Percentiles rank a stretch among this genome's conserved stretches.
Evolutionary conservation across 164 flowering plant genomes (phyloP).

Genomic region (Dillenia turbinata): DNA sequence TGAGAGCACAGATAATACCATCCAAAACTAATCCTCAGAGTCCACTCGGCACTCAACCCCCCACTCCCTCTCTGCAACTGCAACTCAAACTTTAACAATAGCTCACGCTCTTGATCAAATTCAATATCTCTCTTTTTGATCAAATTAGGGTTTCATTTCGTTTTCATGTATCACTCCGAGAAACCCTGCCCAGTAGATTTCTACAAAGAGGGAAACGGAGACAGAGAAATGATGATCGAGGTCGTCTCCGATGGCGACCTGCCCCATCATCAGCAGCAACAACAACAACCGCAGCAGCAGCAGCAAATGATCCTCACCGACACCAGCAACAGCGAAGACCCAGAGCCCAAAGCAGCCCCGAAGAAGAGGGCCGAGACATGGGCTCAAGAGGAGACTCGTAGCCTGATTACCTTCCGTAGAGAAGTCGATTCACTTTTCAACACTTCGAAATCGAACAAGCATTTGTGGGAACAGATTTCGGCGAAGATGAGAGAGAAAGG

Average conservation of each 20-base stretch:
- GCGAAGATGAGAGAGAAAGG: constrained; percentile 22
- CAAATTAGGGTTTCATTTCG: not conserved
- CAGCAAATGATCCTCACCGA: constrained; percentile 48
- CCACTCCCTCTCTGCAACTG: not conserved
- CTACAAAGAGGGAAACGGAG: constrained; percentile 45
- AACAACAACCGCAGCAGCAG: constrained; percentile 30
- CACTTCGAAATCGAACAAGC: constrained; percentile 85
- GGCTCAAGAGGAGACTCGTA: constrained; percentile 83
- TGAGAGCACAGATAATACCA: not conserved
- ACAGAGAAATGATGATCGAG: constrained; percentile 62
- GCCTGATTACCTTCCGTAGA: constrained; percentile 51
- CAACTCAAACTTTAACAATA: not conserved
- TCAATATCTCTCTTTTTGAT: not conserved
- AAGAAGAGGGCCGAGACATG: constrained; percentile 94
- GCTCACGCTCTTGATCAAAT: not conserved
- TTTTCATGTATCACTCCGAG: constrained; percentile 52
- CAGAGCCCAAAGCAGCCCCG: constrained; percentile 51
- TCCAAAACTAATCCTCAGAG: not conserved
- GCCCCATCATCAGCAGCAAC: constrained; percentile 25
- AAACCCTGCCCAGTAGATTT: constrained; percentile 59
- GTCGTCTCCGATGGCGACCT: constrained; percentile 30
- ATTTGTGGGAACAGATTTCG: constrained; percentile 28
- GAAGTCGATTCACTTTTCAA: constrained; percentile 78
- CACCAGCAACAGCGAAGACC: constrained; percentile 57
- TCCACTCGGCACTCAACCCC: not conserved